phyloP scores from a whole-genome alignment of 306 rosid species.

The Vigna reflexopilosa region DNA sequence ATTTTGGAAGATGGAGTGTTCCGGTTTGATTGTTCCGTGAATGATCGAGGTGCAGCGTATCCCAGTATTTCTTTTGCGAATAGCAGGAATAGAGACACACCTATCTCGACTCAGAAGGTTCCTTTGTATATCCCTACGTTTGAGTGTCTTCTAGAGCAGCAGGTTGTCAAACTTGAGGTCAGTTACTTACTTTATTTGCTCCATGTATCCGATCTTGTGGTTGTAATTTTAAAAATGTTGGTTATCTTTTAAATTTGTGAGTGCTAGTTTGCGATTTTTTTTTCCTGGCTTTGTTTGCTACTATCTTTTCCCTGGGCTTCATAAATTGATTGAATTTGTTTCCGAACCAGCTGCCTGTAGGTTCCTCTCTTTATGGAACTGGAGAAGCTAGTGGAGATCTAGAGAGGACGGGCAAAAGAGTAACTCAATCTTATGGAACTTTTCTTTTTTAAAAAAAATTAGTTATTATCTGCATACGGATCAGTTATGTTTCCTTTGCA shows the following conservation, averaged over 20 bases:
- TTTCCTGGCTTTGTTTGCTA: slow-evolving; percentile 5
- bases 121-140: slow-evolving; percentile 68
- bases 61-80: slow-evolving; percentile 80
- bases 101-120: slow-evolving; percentile 53
- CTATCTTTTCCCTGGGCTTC: slow-evolving; percentile 16
- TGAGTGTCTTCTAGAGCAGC: slow-evolving; percentile 69
- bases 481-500: slow-evolving; percentile 42
- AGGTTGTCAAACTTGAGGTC: slow-evolving; percentile 81
- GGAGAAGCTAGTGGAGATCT: slow-evolving; percentile 94
- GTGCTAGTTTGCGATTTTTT: background rate
- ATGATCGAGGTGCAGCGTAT: slow-evolving; percentile 70
- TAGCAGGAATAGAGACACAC: slow-evolving; percentile 64
- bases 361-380: slow-evolving; percentile 87
- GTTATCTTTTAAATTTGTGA: slow-evolving; percentile 6
- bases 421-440: slow-evolving; percentile 39
- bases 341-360: slow-evolving; percentile 68
- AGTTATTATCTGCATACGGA: slow-evolving; percentile 11
- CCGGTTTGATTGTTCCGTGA: slow-evolving; percentile 82
- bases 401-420: slow-evolving; percentile 90
- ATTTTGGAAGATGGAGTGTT: slow-evolving; percentile 81
- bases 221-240: slow-evolving; percentile 18
- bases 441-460: slow-evolving; percentile 6
- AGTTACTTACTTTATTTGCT: slow-evolving; percentile 33
- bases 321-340: slow-evolving; percentile 41
- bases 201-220: slow-evolving; percentile 12